phyloP scores from a whole-genome alignment of 1,139 yeast genomes.

The Saccharomycopsis hybrid region DNA sequence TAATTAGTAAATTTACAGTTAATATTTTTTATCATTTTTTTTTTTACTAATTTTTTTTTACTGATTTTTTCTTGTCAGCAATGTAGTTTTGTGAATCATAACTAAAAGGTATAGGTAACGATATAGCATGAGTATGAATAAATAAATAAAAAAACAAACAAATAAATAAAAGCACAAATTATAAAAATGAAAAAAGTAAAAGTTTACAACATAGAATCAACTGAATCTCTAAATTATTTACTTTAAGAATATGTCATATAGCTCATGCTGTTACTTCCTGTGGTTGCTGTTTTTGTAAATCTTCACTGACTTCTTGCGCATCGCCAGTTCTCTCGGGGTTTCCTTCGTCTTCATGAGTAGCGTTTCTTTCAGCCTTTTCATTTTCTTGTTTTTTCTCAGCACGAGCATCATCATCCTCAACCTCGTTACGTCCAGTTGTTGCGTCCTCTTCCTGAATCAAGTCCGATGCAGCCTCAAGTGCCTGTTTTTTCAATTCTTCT shows the following conservation, averaged over 20 bases:
- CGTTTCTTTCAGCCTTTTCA: slow-evolving; percentile 16
- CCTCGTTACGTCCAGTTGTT: neutral
- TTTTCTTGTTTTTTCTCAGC: neutral
- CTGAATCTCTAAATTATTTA: too few species aligned
- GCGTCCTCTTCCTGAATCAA: too few species aligned
- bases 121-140: too few species aligned
- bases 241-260: too few species aligned
- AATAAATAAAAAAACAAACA: too few species aligned
- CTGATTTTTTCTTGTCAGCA: neutral
- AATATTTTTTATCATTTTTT: neutral
- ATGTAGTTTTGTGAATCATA: too few species aligned
- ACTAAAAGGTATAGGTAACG: too few species aligned
- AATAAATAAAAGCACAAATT: neutral
- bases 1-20: neutral
- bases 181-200: neutral
- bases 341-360: neutral
- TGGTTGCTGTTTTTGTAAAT: too few species aligned
- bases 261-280: too few species aligned
- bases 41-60: neutral
- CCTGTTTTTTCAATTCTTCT: slow-evolving; percentile 2
- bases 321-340: too few species aligned
- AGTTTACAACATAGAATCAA: too few species aligned
- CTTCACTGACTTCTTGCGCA: too few species aligned
- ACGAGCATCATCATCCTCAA: neutral
- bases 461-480: neutral